These are phyloP conservation scores for Candida ortonii DNA, from an alignment of 805 yeast genomes.

Conservation along the genomic window DNA sequence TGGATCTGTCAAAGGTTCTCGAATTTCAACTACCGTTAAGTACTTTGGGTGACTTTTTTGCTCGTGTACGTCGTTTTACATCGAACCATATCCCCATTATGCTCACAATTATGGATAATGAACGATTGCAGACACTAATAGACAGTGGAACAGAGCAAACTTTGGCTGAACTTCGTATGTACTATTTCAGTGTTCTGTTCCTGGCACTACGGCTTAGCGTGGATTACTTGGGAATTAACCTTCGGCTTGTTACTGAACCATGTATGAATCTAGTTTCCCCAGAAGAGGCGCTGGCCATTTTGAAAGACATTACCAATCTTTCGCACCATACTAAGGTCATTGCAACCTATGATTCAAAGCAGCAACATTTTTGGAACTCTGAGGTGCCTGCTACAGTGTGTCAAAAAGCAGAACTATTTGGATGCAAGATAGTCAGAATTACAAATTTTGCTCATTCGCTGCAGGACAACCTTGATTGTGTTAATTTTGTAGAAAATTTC, in stretches of 20 bases:
- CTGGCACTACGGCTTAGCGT: conserved; percentile 7
- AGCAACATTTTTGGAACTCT: conserved; percentile 2
- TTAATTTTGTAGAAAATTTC: conserved; percentile 2
- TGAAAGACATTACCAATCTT: conserved; percentile 1
- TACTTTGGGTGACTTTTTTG: conserved; percentile 6
- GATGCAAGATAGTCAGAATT: conserved; percentile 3
- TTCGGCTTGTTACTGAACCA: conserved; percentile 2
- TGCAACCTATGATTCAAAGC: conserved; percentile 2
- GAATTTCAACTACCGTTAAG: conserved; percentile 5
- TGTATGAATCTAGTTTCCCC: background rate
- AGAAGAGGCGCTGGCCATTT: conserved; percentile 3
- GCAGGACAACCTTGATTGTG: conserved; percentile 4
- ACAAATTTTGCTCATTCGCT: conserved; percentile 4
- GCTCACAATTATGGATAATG: conserved; percentile 5
- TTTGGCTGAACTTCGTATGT: conserved; percentile 4
- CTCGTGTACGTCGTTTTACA: conserved; percentile 6
- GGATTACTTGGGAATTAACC: conserved; percentile 6
- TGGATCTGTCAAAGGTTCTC: conserved; percentile 5
- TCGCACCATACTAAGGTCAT: conserved; percentile 3
- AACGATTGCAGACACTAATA: background rate
- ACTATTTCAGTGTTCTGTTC: conserved; percentile 5
- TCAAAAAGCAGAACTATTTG: conserved; percentile 1
- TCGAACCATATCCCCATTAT: conserved; percentile 7
- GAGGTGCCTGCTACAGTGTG: conserved; percentile 1
- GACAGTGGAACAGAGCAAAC: background rate